Evolutionary conservation across 495 filamentous ascomycete genomes (phyloP).

Genomic region (Tuber calosporum): DNA sequence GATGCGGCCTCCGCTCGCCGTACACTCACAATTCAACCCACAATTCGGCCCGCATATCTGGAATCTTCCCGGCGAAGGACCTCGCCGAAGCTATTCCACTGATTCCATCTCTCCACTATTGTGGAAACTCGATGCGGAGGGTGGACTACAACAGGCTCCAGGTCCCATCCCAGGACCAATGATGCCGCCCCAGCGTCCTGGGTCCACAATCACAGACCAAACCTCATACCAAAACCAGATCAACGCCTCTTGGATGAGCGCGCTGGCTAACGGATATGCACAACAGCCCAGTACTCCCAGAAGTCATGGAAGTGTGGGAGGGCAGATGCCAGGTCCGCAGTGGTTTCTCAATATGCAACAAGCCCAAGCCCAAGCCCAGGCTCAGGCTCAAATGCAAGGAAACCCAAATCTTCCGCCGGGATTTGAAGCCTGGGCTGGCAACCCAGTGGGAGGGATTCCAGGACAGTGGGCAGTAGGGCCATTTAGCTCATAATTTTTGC

Average conservation of each 20-base stretch:
- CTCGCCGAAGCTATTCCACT: constrained; percentile 27
- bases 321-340: constrained; percentile 18
- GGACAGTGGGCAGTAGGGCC: neutral
- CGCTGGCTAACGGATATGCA: constrained; percentile 18
- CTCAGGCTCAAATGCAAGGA: neutral
- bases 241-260: constrained; percentile 20
- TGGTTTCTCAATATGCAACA: constrained; percentile 29
- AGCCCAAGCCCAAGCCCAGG: constrained; percentile 4
- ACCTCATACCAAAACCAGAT: constrained; percentile 13
- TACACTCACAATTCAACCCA: constrained; percentile 13
- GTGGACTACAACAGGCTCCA: constrained; percentile 13
- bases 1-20: constrained; percentile 26
- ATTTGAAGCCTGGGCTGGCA: neutral
- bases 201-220: constrained; percentile 26
- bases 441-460: neutral
- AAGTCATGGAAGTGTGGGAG: constrained; percentile 8
- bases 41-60: constrained; percentile 13
- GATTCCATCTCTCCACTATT: constrained; percentile 28
- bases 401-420: neutral
- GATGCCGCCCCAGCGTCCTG: constrained; percentile 21
- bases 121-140: constrained; percentile 24
- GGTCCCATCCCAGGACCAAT: constrained; percentile 14
- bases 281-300: constrained; percentile 25
- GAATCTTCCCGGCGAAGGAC: constrained; percentile 11
- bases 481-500: neutral